Percentiles rank a stretch among this genome's conserved stretches.
Conservation (phyloP, 108 stramenopile species). For the Chaetoceros tenuissimus region DNA sequence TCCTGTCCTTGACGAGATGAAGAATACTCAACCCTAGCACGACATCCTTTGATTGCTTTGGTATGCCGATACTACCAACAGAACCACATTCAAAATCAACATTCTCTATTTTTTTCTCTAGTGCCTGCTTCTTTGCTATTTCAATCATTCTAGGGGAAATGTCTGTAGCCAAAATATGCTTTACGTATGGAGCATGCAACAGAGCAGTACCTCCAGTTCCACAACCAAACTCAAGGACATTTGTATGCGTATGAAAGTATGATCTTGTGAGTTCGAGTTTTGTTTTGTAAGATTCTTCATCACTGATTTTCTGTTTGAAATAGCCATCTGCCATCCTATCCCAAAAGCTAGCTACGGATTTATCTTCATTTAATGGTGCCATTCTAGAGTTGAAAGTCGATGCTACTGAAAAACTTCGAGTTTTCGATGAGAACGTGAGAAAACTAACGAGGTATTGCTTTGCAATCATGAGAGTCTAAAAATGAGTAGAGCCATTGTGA, state of each 20-base stretch:
- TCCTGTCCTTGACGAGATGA: conserved; percentile 7
- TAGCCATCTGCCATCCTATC: conserved; percentile 15
- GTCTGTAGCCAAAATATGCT: conserved; percentile 13
- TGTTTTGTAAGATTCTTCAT: conserved; percentile 16
- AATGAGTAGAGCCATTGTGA: too few species aligned
- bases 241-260: conserved; percentile 7
- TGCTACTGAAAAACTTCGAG: too few species aligned
- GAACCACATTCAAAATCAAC: conserved; percentile 7
- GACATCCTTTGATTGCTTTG: conserved; percentile 5
- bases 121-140: conserved; percentile 2
- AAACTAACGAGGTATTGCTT: too few species aligned
- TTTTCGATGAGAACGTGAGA: too few species aligned
- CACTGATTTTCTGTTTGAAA: conserved; percentile 10
- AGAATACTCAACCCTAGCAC: conserved; percentile 13
- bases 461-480: too few species aligned
- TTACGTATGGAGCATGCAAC: conserved; percentile 18
- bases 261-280: conserved; percentile 14
- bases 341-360: too few species aligned
- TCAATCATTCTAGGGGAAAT: conserved; percentile 10
- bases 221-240: conserved; percentile 19
- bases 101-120: conserved; percentile 9
- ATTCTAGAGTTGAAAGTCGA: too few species aligned
- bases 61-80: conserved; percentile 7
- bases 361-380: too few species aligned
- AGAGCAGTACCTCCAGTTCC: conserved; percentile 17